Conservation (phyloP, 2,329 filamentous ascomycete species). For the Colletotrichum higginsianum region DNA sequence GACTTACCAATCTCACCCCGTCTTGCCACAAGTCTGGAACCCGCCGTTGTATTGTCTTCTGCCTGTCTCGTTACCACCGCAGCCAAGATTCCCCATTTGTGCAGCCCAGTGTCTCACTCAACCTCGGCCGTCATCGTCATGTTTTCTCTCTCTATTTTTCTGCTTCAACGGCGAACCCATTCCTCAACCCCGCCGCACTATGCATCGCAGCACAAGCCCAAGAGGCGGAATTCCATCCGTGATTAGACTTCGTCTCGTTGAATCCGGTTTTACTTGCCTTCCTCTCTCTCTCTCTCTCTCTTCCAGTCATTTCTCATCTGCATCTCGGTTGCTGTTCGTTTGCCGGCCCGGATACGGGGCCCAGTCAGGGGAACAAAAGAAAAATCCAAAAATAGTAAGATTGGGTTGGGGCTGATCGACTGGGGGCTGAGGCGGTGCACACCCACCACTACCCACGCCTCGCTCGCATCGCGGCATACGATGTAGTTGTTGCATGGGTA, state of each 20-base stretch:
- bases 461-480: slow-evolving; percentile 19
- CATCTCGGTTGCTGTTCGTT: slow-evolving; percentile 14
- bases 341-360: slow-evolving; percentile 31
- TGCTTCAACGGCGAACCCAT: slow-evolving; percentile 29
- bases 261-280: neutral
- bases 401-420: slow-evolving; percentile 42
- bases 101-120: slow-evolving; percentile 36
- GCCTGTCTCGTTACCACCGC: slow-evolving; percentile 23
- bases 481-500: neutral
- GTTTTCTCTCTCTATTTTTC: slow-evolving; percentile 10
- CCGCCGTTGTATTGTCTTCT: neutral
- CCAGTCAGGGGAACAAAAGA: slow-evolving; percentile 22
- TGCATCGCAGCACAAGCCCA: slow-evolving; percentile 14
- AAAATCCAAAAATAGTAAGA: slow-evolving; percentile 43
- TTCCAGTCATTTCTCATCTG: neutral
- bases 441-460: slow-evolving; percentile 25
- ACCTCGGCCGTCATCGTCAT: slow-evolving; percentile 18
- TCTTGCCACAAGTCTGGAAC: neutral
- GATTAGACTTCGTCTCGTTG: neutral
- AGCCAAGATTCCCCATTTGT: slow-evolving; percentile 32
- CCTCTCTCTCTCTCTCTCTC: too few species aligned
- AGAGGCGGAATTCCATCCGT: slow-evolving; percentile 23
- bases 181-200: slow-evolving; percentile 15
- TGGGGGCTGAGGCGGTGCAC: slow-evolving; percentile 42
- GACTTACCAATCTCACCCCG: neutral